A percentile compares a stretch with the other conserved stretches of the same genome.
phyloP scores from a whole-genome alignment of 2,329 filamentous ascomycete species.

The Calonectria pseudoreteaudii region DNA sequence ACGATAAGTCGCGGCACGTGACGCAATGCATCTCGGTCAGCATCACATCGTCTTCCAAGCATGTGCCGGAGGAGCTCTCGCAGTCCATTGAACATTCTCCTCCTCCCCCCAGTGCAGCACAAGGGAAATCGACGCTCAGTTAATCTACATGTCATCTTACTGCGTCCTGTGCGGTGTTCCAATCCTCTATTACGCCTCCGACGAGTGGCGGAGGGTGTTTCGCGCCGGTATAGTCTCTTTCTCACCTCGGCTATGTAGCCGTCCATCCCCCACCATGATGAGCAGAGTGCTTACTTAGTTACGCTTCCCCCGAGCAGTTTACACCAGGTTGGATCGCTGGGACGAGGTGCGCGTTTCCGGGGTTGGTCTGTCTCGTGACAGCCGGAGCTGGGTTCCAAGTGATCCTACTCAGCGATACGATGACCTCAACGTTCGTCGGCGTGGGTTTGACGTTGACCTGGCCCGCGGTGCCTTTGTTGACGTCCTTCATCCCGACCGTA shows the following conservation, averaged over 20 bases:
- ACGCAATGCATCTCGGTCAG: neutral
- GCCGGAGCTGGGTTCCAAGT: neutral
- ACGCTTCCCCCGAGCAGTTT: neutral
- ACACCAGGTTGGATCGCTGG: neutral
- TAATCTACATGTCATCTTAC: neutral
- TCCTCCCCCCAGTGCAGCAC: neutral
- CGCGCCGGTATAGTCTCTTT: neutral
- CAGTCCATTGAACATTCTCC: neutral
- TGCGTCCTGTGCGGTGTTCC: neutral
- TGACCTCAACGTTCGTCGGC: neutral
- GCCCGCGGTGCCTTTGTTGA: neutral
- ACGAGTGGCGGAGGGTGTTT: neutral
- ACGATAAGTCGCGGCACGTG: slow-evolving; percentile 2
- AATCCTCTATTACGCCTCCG: slow-evolving; percentile 1
- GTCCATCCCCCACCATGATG: neutral
- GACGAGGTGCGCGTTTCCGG: neutral
- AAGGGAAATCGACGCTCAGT: neutral
- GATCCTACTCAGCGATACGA: neutral
- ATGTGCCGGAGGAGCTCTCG: neutral
- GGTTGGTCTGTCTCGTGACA: neutral
- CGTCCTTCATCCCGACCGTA: neutral
- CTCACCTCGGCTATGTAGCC: neutral
- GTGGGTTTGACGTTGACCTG: neutral
- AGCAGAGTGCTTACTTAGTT: neutral
- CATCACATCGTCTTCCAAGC: neutral